Base-by-base conservation (phyloP, 805 yeast species). In the Saccharomyces mikatae region DNA sequence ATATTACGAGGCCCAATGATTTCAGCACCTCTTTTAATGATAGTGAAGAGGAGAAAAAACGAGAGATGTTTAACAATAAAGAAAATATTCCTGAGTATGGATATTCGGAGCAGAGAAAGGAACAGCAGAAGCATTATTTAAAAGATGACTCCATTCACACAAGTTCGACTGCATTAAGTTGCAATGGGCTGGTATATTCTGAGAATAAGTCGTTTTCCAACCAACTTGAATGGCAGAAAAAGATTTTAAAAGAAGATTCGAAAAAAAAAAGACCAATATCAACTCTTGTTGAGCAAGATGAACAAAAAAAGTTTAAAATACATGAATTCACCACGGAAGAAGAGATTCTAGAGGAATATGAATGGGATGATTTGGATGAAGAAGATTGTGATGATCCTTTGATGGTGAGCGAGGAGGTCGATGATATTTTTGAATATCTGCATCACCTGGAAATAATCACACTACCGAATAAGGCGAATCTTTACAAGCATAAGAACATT, bases 371-470 rank as follows among this genome's bases (percentile, higher is more conserved):
- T 67, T 71, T 86, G 51, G 91, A 86, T 64, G 84, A 81, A 51
- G 90, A 84, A 62, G 92, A 86, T 67, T 67, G 73, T 51, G 85
- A 84, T 63, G 92, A 86, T 69, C 91, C 91, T 22, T 70, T 87
- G 57, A 90, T 91, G 96, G 96, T 87, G 36, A 80, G 88, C 57
- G 98, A 91, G 73, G 91, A 91, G 69, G 95, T 86, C 52, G 79
- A 75, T 57, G 97, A 90, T 56, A 91, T 91, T 56, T 90, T 88
- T 70, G 83, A 80, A 32, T 88, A 87, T 70, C 73, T 90, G 62
- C 82, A 83, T 66, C 81, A 77, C 63, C 74, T 84, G 56, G 96
- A 89, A 72, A 67, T 76, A 48, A 76, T 78, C 65, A 87, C 89
- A 52, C 73, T 87, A 62, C 95, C 89, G 14, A 61, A 69, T 47